Evolutionary conservation across 208 protist species (phyloP), one percentile per base, ranked within the genome.

Genomic region (Leishmania major): DNA sequence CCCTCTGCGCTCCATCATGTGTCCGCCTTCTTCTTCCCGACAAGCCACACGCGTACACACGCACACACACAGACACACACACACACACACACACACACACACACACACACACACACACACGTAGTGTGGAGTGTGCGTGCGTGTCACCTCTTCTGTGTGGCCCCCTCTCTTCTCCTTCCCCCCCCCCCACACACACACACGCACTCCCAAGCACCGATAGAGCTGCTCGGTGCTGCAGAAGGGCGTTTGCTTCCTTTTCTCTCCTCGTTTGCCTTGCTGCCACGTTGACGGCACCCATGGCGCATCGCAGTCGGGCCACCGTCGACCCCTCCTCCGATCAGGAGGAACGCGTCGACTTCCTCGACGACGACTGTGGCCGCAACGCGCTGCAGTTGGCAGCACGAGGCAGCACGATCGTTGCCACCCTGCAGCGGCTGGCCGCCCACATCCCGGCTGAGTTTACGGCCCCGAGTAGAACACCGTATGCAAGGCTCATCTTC

Each of bases 361-460:
- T 99, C n/a, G 85, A 80, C 37, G 96, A 98, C 47, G 91, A 94
- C 75, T 97, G 96, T 78, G 98, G 98, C 31, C 97, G 98, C 87
- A 97, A 95, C 77, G 80, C 98, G 2, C 82, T 99, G 55, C 88
- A 95, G 53, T 80, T 99, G 0, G 97, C 97, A 0, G 90, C 94
- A 17, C 82, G 97, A 72, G 98, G 97, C n/a, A 98, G 90, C 82
- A 88, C 95, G 11, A 98, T 99, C 47, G 95, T 99, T 71, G 97
- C 97, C 25, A 98, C 99, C 73, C 84, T 99, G 59, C 85, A 98
- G 45, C 92, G 97, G 43, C 89, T 99, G 2, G 82, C 91, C 19
- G 90, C 97, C 67, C 84, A 98, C 84, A 97, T 99, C 25, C 98
- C 98, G 4, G n/a, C 74, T 6, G 94, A 96, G 31, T 99, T 99